phyloP scores from a whole-genome alignment of 768 basidiomycete genomes.

The Leucocoprinus leucothites region DNA sequence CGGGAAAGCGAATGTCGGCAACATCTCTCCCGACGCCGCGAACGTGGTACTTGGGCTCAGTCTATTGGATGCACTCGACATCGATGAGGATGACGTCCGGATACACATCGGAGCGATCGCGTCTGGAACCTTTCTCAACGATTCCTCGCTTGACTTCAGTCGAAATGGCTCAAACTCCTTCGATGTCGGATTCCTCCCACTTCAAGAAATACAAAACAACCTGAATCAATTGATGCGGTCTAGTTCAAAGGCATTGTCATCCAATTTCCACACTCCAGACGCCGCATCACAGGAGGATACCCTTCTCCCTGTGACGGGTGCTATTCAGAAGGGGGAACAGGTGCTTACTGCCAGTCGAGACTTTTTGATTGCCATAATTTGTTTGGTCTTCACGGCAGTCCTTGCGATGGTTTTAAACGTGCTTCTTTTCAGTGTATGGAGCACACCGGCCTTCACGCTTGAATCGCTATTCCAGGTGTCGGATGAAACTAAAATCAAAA shows the following conservation, averaged over 20 bases:
- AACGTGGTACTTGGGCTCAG: conserved; percentile 2
- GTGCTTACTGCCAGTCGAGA: neutral
- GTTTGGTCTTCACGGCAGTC: neutral
- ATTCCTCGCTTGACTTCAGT: neutral
- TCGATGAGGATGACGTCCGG: neutral
- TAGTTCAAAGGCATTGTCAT: neutral
- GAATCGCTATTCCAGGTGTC: neutral
- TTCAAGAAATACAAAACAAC: neutral
- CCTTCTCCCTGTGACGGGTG: neutral
- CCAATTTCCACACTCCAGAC: neutral
- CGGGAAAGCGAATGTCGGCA: neutral
- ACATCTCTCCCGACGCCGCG: neutral
- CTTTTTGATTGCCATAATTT: neutral
- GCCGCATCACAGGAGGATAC: neutral
- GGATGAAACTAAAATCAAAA: too few relatives aligned
- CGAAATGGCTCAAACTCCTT: neutral
- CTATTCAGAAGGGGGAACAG: neutral
- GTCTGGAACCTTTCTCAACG: neutral
- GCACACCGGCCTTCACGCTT: neutral
- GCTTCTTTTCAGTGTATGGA: neutral
- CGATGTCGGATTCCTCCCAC: neutral
- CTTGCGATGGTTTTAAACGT: neutral
- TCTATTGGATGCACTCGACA: neutral
- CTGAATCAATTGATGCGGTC: neutral
- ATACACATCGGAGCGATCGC: neutral